A percentile compares a stretch with the other conserved stretches of the same genome.
Evolutionary conservation across 2,329 filamentous ascomycete species (phyloP).

Genomic region (Paecilomyces fulvus): DNA sequence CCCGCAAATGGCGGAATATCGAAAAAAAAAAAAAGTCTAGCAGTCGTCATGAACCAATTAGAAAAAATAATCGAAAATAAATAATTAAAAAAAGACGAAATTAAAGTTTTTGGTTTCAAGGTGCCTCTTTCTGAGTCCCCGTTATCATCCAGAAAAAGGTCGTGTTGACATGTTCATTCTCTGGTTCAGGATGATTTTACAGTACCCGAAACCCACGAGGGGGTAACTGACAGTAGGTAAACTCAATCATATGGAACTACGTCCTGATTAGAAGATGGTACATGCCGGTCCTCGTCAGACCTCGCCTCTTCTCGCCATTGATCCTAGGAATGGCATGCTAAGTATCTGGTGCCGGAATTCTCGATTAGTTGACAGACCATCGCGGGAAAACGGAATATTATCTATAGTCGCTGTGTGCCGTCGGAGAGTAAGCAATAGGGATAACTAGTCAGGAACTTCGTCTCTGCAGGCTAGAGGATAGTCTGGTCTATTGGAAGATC

Average conservation of each 20-base stretch:
- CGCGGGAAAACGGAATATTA: not conserved
- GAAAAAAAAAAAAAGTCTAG: not conserved
- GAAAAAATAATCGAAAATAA: not conserved
- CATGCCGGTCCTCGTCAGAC: too few species aligned
- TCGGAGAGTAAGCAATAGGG: not conserved
- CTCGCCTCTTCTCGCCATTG: not conserved
- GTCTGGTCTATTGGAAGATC: not conserved
- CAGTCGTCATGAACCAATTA: not conserved
- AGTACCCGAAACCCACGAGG: not conserved
- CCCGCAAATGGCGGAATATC: not conserved
- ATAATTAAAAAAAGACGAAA: not conserved
- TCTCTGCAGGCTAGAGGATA: not conserved
- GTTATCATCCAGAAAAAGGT: not conserved
- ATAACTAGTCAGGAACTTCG: not conserved
- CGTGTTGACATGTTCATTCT: not conserved
- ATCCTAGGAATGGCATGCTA: not conserved
- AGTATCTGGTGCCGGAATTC: too few species aligned
- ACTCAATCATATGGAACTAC: too few species aligned
- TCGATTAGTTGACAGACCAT: too few species aligned
- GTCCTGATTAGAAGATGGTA: too few species aligned
- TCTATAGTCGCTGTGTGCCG: not conserved
- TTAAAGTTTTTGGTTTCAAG: not conserved
- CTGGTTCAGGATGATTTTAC: not conserved
- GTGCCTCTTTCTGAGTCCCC: not conserved
- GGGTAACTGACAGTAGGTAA: too few species aligned